Evolutionary conservation across 306 rosid genomes (phyloP).

Genomic region (Vigna angularis): DNA sequence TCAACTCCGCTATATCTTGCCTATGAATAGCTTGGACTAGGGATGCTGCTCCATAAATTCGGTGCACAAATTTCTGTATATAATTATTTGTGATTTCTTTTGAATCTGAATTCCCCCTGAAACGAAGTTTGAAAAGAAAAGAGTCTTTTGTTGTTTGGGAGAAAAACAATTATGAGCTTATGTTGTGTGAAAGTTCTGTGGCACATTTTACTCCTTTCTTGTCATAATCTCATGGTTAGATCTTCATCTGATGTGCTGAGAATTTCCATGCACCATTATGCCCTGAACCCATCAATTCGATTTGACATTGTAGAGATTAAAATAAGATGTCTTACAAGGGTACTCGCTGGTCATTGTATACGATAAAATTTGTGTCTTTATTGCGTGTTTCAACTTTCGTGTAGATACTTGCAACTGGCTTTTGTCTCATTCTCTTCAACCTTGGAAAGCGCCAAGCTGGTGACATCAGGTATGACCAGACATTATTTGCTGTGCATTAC

Average conservation of each 20-base stretch:
- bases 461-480: constrained; percentile 74
- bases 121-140: not conserved
- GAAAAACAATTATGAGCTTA: not conserved
- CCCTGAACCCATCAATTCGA: not conserved
- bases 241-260: constrained; percentile 15
- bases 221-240: constrained; percentile 18
- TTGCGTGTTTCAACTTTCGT: constrained; percentile 37
- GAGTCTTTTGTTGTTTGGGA: not conserved
- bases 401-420: constrained; percentile 86
- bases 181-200: constrained; percentile 24
- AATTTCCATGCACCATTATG: constrained; percentile 6
- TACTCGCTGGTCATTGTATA: constrained; percentile 15
- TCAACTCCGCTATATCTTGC: constrained; percentile 3
- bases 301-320: constrained; percentile 33
- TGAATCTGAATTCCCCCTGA: not conserved
- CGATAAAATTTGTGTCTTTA: constrained; percentile 18
- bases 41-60: constrained; percentile 28
- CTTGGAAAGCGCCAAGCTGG: constrained; percentile 91
- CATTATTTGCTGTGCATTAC: constrained; percentile 21
- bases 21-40: constrained; percentile 14
- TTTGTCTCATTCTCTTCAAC: constrained; percentile 80
- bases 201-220: constrained; percentile 19
- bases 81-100: constrained; percentile 30
- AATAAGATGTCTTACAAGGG: constrained; percentile 21
- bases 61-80: constrained; percentile 2